Evolutionary conservation across 768 basidiomycete genomes (phyloP).

Genomic region (Lentinula boryana): DNA sequence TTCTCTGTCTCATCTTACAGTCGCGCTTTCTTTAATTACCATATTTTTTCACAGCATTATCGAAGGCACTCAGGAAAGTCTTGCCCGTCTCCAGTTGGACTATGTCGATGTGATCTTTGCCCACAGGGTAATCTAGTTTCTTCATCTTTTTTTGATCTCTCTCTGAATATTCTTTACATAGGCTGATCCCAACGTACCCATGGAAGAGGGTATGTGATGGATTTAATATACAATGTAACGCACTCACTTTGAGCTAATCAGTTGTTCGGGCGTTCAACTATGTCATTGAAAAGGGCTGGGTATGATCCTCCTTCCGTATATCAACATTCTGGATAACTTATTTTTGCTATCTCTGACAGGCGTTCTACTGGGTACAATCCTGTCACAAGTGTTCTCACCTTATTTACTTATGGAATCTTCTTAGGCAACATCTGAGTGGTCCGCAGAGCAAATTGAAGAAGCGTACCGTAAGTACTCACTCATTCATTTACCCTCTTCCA

Average conservation of each 20-base stretch:
- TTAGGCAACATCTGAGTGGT: slow-evolving; percentile 73
- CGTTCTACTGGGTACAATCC: slow-evolving; percentile 50
- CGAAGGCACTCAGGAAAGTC: slow-evolving; percentile 63
- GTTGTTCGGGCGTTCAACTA: slow-evolving; percentile 77
- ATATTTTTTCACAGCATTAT: slow-evolving; percentile 42
- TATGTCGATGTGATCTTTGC: slow-evolving; percentile 74
- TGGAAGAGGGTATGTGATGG: slow-evolving; percentile 48
- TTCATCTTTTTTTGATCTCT: not conserved
- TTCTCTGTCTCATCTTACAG: slow-evolving; percentile 48
- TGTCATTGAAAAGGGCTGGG: slow-evolving; percentile 70
- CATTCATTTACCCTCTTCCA: slow-evolving; percentile 3
- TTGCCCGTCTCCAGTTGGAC: slow-evolving; percentile 65
- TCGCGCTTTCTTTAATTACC: not conserved
- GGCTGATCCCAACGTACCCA: slow-evolving; percentile 33
- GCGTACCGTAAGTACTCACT: slow-evolving; percentile 40
- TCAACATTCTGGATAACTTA: not conserved
- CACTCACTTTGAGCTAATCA: not conserved
- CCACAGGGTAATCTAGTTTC: slow-evolving; percentile 54
- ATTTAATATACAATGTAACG: not conserved
- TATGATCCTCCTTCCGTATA: slow-evolving; percentile 13
- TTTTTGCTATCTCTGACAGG: slow-evolving; percentile 21
- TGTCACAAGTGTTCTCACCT: not conserved
- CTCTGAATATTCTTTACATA: not conserved
- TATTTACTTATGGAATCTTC: not conserved
- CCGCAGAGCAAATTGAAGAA: slow-evolving; percentile 61